A percentile compares a stretch with the other conserved stretches of the same genome.
Conservation (phyloP, 2,329 filamentous ascomycete genomes). For the Pseudogymnoascus pannorum region DNA sequence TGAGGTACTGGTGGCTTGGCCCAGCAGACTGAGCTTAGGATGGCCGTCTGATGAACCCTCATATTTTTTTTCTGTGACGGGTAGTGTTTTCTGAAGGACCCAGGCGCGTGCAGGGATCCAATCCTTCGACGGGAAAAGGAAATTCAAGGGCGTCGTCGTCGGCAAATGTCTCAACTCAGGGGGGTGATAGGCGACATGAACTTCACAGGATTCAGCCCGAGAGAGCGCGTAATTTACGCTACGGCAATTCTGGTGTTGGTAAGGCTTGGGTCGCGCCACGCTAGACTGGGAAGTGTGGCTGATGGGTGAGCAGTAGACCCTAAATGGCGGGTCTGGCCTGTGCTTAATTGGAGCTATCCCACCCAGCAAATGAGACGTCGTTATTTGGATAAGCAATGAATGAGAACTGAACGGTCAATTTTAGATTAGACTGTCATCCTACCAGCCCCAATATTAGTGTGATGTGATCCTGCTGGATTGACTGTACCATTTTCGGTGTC, state of each 20-base stretch:
- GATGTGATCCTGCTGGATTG: neutral
- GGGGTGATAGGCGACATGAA: constrained; percentile 1
- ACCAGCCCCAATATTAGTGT: neutral
- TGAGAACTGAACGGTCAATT: neutral
- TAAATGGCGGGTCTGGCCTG: constrained; percentile 2
- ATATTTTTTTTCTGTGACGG: neutral
- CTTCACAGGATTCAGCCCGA: neutral
- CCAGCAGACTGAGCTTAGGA: neutral
- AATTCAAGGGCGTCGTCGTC: neutral
- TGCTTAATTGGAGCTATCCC: neutral
- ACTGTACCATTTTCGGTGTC: neutral
- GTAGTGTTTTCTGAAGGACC: neutral
- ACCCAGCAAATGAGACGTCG: neutral
- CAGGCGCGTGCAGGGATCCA: neutral
- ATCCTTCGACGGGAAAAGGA: constrained; percentile 4
- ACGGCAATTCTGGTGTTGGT: neutral
- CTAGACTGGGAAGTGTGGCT: constrained; percentile 1
- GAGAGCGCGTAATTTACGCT: constrained; percentile 5
- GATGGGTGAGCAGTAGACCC: constrained; percentile 7
- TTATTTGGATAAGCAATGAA: neutral
- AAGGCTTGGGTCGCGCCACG: neutral
- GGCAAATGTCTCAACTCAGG: neutral
- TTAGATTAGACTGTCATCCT: neutral
- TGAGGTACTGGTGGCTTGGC: neutral
- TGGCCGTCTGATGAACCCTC: neutral